phyloP scores from a whole-genome alignment of 2,329 filamentous ascomycete species.

The Ophiostoma perfectum region DNA sequence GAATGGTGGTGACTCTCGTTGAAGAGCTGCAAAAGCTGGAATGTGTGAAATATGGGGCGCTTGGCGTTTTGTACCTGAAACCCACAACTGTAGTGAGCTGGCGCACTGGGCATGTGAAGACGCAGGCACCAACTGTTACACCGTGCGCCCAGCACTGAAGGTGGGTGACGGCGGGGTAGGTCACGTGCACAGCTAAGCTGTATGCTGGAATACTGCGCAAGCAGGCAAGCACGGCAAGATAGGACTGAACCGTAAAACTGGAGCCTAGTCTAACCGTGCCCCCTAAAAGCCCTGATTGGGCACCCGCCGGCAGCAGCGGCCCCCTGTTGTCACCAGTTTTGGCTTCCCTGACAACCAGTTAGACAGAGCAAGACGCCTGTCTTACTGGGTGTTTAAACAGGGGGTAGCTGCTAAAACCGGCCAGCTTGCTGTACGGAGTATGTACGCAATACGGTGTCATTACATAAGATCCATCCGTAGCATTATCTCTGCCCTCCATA shows the following conservation, averaged over 20 bases:
- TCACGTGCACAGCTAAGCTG: neutral
- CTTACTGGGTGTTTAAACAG: neutral
- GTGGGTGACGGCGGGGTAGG: slow-evolving; percentile 8
- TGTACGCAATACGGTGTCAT: slow-evolving; percentile 8
- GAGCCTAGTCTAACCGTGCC: neutral
- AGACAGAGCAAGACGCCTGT: slow-evolving; percentile 6
- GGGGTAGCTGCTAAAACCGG: neutral
- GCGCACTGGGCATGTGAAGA: neutral
- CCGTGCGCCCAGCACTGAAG: neutral
- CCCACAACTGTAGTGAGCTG: neutral
- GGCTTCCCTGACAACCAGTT: slow-evolving; percentile 4
- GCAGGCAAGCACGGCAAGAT: neutral
- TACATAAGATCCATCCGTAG: slow-evolving; percentile 8
- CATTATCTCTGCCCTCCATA: neutral
- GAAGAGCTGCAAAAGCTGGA: neutral
- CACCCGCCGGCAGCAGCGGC: neutral
- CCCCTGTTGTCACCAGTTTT: neutral
- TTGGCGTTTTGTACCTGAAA: slow-evolving; percentile 7
- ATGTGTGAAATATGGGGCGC: neutral
- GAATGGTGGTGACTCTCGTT: neutral
- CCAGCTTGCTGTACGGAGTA: neutral
- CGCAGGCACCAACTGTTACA: neutral
- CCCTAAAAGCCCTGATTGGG: neutral
- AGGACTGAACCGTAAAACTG: neutral
- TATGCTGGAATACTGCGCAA: neutral